phyloP scores from a whole-genome alignment of 139 green algal genomes.

The Nannochloris sp. region DNA sequence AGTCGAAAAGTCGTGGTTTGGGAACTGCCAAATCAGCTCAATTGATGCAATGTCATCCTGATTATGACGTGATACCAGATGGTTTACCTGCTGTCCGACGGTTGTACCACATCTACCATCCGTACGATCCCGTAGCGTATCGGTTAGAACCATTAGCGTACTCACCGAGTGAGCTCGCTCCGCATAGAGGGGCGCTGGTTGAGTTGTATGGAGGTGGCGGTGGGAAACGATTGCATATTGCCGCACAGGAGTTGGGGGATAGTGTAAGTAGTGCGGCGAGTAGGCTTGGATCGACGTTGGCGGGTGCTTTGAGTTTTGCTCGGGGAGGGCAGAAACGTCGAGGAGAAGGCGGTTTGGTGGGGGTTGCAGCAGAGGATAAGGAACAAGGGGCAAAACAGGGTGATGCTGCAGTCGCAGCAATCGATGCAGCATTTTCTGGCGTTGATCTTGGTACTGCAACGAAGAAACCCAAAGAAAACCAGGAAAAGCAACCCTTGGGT shows the following conservation, averaged over 20 bases:
- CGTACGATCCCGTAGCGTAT: constrained; percentile 64
- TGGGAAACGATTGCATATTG: constrained; percentile 49
- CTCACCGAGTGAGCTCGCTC: background rate
- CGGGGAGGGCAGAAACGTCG: background rate
- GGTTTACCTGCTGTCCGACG: constrained; percentile 44
- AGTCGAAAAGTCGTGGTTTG: constrained; percentile 17
- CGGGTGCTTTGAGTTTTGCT: constrained; percentile 13
- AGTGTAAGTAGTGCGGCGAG: constrained; percentile 31
- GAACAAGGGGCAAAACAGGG: background rate
- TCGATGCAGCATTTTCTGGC: background rate
- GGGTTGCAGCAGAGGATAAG: background rate
- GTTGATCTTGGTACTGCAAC: background rate
- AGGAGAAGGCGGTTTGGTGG: background rate
- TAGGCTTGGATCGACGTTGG: constrained; percentile 18
- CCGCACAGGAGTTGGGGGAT: constrained; percentile 28
- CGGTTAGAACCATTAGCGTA: constrained; percentile 52
- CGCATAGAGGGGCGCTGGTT: constrained; percentile 7
- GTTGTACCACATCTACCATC: constrained; percentile 65
- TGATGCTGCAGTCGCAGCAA: background rate
- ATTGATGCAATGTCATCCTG: constrained; percentile 8
- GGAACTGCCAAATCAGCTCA: constrained; percentile 20
- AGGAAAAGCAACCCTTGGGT: no score
- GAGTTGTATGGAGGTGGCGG: constrained; percentile 18
- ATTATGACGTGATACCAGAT: constrained; percentile 10
- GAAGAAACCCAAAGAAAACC: no score